Conservation (phyloP, 148 eudicot species). For the Rhododendron simsii region DNA sequence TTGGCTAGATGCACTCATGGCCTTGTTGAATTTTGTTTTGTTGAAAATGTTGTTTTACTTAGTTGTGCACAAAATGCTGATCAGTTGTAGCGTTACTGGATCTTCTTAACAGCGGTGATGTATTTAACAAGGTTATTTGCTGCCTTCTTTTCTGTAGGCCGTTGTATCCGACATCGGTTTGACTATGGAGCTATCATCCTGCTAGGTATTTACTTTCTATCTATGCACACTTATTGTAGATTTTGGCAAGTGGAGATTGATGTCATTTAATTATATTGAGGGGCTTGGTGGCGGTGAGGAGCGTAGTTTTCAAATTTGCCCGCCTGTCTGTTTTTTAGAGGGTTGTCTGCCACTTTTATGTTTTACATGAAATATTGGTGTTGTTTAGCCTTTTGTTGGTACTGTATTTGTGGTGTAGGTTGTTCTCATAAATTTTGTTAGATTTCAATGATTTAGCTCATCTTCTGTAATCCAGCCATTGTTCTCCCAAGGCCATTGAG, state of each 20-base stretch:
- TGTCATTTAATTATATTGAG: background rate
- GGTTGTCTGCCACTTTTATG: background rate
- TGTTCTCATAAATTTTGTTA: background rate
- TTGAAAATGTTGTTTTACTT: background rate
- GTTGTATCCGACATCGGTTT: conserved; percentile 85
- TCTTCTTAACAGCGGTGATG: conserved; percentile 1
- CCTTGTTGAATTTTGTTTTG: background rate
- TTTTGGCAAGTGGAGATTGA: background rate
- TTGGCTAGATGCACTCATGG: background rate
- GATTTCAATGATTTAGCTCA: background rate
- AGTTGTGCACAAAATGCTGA: background rate
- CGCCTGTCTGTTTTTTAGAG: background rate
- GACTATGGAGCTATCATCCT: conserved; percentile 96
- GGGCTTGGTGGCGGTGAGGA: background rate
- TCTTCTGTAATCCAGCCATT: background rate
- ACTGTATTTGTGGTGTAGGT: background rate
- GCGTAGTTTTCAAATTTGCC: background rate
- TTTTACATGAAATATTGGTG: background rate
- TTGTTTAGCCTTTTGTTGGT: background rate
- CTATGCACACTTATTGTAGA: background rate
- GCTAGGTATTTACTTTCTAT: conserved; percentile 51
- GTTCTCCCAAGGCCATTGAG: background rate
- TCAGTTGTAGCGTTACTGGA: background rate
- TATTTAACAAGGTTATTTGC: conserved; percentile 17
- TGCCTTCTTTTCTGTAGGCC: conserved; percentile 51